Evolutionary conservation across 164 flowering plant species (phyloP), one percentile per base, ranked within the genome.

Genomic region (Euptelea pleiosperma): DNA sequence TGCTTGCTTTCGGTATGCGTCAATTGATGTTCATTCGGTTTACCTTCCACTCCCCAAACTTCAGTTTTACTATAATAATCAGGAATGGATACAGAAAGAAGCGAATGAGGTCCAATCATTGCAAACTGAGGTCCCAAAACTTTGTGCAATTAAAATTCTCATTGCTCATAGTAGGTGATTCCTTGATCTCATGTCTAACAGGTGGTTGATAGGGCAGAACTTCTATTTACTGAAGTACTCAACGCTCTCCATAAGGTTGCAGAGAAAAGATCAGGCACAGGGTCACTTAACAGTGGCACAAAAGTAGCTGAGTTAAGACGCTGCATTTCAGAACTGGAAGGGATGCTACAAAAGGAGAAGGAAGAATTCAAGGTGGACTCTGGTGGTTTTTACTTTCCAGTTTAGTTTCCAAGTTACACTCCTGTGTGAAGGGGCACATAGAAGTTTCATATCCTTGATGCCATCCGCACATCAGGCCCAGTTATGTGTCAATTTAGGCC

Each of bases 1-100:
- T 63, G 99, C 98, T 68, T 93, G 99, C 77, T 94, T 94, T 69
- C 93, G 90, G 24, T 94, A 91, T 82, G 96, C 96, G 47, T 85
- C 98, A 34, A 91, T 89, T 57, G 87, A 94, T 75, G 96, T 94
- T 73, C 88, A 83, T 58, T 85, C 96, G 3, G 96, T 94, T 22
- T 84, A 80, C 46, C 82, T 91, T 52, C 99, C 99, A 14, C 99
- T 87, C 1, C 6, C 80, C 0, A 84, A 83, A 70, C 86, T 94
- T 62, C 93, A 84, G 44, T 91, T 94, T 71, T 74, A 72, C 70
- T 79, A 71, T 76, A 78, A 76, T 61, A 77, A 46, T 63, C 96
- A 82, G 74, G 94, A 85, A 15, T 94, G 99, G 97, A 74, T 91
- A 49, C 75, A 79, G 62, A 76, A 76, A 67, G 99, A 94, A 79